A percentile compares a stretch with the other conserved stretches of the same genome.
phyloP scores from a whole-genome alignment of 2,329 filamentous ascomycete genomes.

The Apiospora kogelbergensis region DNA sequence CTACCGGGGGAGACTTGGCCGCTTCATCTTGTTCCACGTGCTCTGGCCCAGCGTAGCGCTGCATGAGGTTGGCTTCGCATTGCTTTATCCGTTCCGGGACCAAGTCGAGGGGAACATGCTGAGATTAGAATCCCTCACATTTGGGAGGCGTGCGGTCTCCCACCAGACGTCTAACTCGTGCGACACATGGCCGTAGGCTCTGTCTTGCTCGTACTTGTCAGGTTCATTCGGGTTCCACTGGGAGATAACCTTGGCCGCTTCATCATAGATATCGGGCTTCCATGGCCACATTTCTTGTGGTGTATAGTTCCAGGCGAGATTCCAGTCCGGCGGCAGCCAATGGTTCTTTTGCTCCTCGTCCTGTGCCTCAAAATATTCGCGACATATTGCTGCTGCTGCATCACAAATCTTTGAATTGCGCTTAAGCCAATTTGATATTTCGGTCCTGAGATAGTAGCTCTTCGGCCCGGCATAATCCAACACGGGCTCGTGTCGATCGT shows the following conservation, averaged over 20 bases:
- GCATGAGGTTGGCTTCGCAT: constrained; percentile 59
- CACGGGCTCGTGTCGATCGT: constrained; percentile 51
- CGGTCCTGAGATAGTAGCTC: constrained; percentile 56
- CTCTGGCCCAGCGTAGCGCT: constrained; percentile 49
- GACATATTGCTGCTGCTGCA: constrained; percentile 53
- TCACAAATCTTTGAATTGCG: constrained; percentile 60
- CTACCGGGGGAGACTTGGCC: constrained; percentile 38
- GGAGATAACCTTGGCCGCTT: constrained; percentile 44
- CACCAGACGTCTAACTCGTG: constrained; percentile 67
- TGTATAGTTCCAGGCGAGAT: constrained; percentile 57
- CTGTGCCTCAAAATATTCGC: constrained; percentile 53
- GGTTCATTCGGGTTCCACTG: constrained; percentile 52
- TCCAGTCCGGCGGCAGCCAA: constrained; percentile 47
- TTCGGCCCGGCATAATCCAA: constrained; percentile 54
- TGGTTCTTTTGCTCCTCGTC: constrained; percentile 50
- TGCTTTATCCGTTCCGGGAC: constrained; percentile 57
- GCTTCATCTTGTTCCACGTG: constrained; percentile 33
- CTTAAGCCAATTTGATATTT: constrained; percentile 63
- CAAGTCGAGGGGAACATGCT: constrained; percentile 60
- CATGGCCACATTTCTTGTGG: constrained; percentile 31
- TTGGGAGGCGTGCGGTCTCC: constrained; percentile 59
- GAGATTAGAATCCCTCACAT: constrained; percentile 58
- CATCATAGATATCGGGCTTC: constrained; percentile 32
- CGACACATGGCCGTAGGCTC: constrained; percentile 59
- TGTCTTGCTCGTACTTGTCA: constrained; percentile 60